Percentiles rank a stretch among this genome's conserved stretches.
phyloP scores from a whole-genome alignment of 257 asterid genomes.

The Asclepias syriaca region DNA sequence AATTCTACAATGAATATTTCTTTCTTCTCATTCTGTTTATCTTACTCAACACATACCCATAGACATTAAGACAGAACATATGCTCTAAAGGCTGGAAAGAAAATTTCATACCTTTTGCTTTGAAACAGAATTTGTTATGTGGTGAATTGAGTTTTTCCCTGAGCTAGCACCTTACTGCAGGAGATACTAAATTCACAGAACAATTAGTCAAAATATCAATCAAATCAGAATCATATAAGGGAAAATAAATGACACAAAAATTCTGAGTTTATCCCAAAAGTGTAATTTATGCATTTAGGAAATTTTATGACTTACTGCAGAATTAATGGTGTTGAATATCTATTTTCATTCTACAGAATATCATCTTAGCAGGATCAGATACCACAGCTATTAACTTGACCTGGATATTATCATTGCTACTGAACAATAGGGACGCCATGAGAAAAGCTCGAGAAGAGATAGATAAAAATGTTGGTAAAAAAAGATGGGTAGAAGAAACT shows the following conservation, averaged over 20 bases:
- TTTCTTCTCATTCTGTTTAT: not conserved
- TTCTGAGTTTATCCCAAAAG: not conserved
- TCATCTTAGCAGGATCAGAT: constrained; percentile 53
- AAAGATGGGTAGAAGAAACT: constrained; percentile 45
- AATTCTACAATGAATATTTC: not conserved
- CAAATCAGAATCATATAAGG: not conserved
- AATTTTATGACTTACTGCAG: not conserved
- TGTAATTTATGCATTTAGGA: not conserved
- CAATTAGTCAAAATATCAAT: not conserved
- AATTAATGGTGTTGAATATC: not conserved
- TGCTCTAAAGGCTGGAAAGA: not conserved
- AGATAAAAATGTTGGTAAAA: constrained; percentile 33
- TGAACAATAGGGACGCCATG: constrained; percentile 32
- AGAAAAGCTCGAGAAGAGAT: constrained; percentile 41
- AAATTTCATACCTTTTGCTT: not conserved
- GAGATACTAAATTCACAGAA: not conserved
- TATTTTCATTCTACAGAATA: constrained; percentile 27
- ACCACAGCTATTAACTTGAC: constrained; percentile 41
- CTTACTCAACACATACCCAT: not conserved
- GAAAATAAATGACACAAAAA: no score
- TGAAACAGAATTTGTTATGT: not conserved
- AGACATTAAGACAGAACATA: not conserved
- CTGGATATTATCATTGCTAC: constrained; percentile 41
- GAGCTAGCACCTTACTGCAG: not conserved
- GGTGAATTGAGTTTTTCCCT: not conserved